Percentiles rank a stretch among this genome's conserved stretches.
Evolutionary conservation across 345 rosid species (phyloP).

Genomic region (Theobroma cacao): DNA sequence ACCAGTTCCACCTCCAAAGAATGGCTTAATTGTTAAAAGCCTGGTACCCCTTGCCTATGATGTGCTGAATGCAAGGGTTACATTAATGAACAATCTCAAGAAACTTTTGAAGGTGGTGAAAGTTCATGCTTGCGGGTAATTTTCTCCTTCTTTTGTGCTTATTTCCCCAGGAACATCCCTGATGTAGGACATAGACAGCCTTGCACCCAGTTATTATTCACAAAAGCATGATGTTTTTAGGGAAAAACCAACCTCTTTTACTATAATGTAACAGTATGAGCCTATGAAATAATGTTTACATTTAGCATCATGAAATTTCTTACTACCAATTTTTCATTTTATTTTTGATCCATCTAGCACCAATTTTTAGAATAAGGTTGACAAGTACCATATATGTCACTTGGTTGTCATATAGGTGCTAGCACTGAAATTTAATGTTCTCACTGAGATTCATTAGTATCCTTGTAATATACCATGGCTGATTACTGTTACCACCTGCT

Average conservation of each 20-base stretch:
- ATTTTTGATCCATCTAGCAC: neutral
- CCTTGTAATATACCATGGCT: neutral
- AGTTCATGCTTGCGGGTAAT: conserved; percentile 89
- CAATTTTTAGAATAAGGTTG: neutral
- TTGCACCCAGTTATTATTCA: neutral
- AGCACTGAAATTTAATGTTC: neutral
- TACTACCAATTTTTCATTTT: neutral
- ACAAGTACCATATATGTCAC: neutral
- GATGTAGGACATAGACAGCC: neutral
- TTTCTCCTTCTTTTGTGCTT: conserved; percentile 18
- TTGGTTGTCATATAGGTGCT: neutral
- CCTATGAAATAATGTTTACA: neutral
- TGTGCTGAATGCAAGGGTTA: conserved; percentile 67
- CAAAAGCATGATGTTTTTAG: neutral
- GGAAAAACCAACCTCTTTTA: neutral
- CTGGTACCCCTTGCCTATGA: conserved; percentile 70
- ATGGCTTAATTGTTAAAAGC: conserved; percentile 67
- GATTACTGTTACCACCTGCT: neutral
- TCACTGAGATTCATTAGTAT: neutral
- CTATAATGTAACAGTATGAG: neutral
- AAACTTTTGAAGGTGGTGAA: conserved; percentile 76
- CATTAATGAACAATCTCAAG: conserved; percentile 75
- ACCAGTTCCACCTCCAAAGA: conserved; percentile 67
- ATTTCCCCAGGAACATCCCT: neutral
- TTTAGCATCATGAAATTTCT: neutral